Conservation (phyloP, 2,329 filamentous ascomycete species). For the Arthroderma sp. region DNA sequence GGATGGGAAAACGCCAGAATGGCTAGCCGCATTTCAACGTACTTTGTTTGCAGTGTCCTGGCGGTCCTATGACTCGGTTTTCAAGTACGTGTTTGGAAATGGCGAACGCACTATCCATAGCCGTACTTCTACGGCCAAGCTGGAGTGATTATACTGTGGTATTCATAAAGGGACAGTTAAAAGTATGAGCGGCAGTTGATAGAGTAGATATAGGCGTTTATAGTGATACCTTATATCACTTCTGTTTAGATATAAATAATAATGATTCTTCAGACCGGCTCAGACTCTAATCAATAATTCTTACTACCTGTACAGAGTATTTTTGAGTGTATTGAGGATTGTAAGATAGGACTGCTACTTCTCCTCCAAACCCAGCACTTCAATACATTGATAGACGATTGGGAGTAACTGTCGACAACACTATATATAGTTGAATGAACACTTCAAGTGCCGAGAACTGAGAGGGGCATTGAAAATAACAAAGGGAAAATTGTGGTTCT, state of each 20-base stretch:
- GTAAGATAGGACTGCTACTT: too few relatives aligned
- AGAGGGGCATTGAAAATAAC: neutral
- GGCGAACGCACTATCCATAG: slow-evolving; percentile 55
- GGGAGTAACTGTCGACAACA: neutral
- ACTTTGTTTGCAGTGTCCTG: slow-evolving; percentile 48
- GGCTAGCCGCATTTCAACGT: slow-evolving; percentile 47
- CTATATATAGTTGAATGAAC: neutral
- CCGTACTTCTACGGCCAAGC: neutral
- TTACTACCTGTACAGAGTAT: too few relatives aligned
- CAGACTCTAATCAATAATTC: too few relatives aligned
- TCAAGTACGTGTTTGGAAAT: slow-evolving; percentile 64
- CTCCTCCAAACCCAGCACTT: too few relatives aligned
- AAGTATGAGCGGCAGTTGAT: neutral
- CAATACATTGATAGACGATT: neutral
- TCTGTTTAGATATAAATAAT: neutral
- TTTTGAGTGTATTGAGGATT: too few relatives aligned
- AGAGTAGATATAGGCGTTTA: neutral
- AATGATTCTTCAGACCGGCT: too few relatives aligned
- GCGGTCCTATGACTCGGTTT: slow-evolving; percentile 51
- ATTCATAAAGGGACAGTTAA: neutral
- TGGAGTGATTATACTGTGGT: neutral
- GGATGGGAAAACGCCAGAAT: slow-evolving; percentile 55
- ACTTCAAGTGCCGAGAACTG: neutral
- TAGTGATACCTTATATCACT: neutral
- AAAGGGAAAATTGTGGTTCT: slow-evolving; percentile 4